Percentiles rank a stretch among this genome's conserved stretches.
Conservation (phyloP, 371 early-diverging fungal genomes). For the Chytridium lagenaria region DNA sequence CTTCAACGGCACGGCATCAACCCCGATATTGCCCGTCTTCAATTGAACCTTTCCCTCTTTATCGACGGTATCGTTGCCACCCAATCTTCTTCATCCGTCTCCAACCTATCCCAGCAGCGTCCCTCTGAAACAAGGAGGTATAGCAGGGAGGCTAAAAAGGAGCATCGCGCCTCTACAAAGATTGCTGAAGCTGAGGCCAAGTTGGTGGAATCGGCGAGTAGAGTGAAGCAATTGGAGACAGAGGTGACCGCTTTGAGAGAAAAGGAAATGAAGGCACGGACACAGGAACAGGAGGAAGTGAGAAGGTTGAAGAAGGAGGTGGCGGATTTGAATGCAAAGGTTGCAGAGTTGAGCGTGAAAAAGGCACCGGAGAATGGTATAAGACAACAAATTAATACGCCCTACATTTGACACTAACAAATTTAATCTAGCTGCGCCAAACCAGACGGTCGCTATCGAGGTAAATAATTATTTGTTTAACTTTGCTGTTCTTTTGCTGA, state of each 20-base stretch:
- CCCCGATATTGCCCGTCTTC: constrained; percentile 27
- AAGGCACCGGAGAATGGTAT: not conserved
- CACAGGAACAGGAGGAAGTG: constrained; percentile 21
- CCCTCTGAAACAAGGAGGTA: constrained; percentile 1
- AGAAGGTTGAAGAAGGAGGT: constrained; percentile 17
- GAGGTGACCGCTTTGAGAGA: constrained; percentile 9
- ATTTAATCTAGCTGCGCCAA: no score
- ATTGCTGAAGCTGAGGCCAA: not conserved
- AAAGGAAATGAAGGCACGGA: not conserved
- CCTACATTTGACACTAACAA: no score
- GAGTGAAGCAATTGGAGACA: constrained; percentile 14
- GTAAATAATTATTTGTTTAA: no score
- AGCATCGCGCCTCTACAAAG: not conserved
- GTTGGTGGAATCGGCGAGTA: not conserved
- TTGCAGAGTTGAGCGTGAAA: not conserved
- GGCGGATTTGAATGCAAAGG: not conserved
- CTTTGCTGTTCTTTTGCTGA: no score
- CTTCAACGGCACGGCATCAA: constrained; percentile 22
- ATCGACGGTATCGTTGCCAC: constrained; percentile 8
- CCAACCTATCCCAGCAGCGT: not conserved
- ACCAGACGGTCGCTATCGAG: no score
- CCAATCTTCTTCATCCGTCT: not conserved
- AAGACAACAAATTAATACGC: no score
- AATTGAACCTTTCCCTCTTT: constrained; percentile 18
- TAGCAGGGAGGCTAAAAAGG: not conserved